Conservation (phyloP, 495 filamentous ascomycete genomes). For the Venustampulla echinocandica region DNA sequence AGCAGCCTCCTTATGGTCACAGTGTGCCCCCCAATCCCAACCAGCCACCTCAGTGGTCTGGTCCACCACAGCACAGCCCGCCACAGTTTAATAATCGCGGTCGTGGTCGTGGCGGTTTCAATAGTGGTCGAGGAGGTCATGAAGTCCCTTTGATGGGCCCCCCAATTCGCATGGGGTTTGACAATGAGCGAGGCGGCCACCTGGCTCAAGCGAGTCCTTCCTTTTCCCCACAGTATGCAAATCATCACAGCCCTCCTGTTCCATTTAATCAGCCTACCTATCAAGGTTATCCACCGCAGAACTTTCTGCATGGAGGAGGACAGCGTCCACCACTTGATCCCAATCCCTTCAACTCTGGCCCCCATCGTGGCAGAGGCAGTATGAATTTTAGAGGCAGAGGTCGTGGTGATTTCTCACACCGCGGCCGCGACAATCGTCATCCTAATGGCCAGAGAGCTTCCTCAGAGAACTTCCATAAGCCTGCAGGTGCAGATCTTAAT, state of each 20-base stretch:
- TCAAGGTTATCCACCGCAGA: slow-evolving; percentile 30
- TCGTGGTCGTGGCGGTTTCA: slow-evolving; percentile 18
- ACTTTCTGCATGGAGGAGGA: slow-evolving; percentile 14
- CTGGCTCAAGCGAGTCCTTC: slow-evolving; percentile 39
- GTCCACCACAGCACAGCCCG: slow-evolving; percentile 17
- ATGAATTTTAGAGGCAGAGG: slow-evolving; percentile 22
- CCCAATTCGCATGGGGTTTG: slow-evolving; percentile 43
- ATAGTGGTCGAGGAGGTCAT: slow-evolving; percentile 36
- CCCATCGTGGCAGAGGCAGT: slow-evolving; percentile 26
- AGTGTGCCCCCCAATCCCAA: slow-evolving; percentile 19
- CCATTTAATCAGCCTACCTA: slow-evolving; percentile 26
- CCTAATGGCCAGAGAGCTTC: slow-evolving; percentile 35
- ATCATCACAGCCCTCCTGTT: slow-evolving; percentile 27
- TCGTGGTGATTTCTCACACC: slow-evolving; percentile 30
- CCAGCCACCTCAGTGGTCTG: slow-evolving; percentile 28
- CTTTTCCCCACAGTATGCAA: slow-evolving; percentile 27
- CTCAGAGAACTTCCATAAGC: slow-evolving; percentile 45
- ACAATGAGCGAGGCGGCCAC: slow-evolving; percentile 34
- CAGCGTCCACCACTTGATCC: slow-evolving; percentile 28
- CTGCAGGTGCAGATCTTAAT: slow-evolving; percentile 47
- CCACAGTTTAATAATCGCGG: slow-evolving; percentile 16
- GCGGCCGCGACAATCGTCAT: slow-evolving; percentile 33
- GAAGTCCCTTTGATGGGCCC: slow-evolving; percentile 46
- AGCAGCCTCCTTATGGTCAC: slow-evolving; percentile 25
- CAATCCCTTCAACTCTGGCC: slow-evolving; percentile 25